Evolutionary conservation across 2,329 filamentous ascomycete species (phyloP), one percentile per base, ranked within the genome.

Genomic region (Fusarium anguioides): DNA sequence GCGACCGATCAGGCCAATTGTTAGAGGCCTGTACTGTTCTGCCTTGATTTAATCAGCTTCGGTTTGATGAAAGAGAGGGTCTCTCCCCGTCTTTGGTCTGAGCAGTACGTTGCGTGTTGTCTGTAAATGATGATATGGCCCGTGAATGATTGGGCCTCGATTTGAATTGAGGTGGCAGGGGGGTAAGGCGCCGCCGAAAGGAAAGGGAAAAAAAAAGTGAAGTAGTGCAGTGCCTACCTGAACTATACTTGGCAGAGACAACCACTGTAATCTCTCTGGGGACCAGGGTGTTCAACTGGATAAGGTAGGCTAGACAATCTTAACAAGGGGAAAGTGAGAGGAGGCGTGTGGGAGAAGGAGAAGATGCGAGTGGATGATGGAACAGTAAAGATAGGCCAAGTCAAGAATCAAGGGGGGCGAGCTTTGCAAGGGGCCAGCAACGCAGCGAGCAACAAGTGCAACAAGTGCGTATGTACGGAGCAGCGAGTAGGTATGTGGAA

Each of bases 21-120:
- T 18, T 50, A 12, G 17, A 35, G 26, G n/a, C 41, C 41, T 46
- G 29, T 18, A 12, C 46, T 64, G 52, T 60, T 62, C 58, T 66
- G 56, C 58, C 70, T 59, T 60, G 67, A 54, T 53, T 67, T 60
- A 59, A 72, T 70, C 55, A 69, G 67, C 63, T 59, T 67, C 53
- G 62, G 42, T 23, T 67, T 69, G 47, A 69, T 60, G 49, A 60
- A 59, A 69, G 50, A 64, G 66, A 69, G 57, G 46, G 56, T 53
- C 61, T 33, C 45, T 60, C 54, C 39, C 45, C 44, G 49, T 42
- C 45, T 60, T 54, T 52, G 55, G 48, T 45, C 51, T 60, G 39
- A 56, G 40, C 50, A 46, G 60, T 58, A 56, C 31, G 33, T 48
- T 64, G 66, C 39, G 58, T 66, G 63, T 67, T 42, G 56, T 64